phyloP scores from a whole-genome alignment of 2,329 filamentous ascomycete genomes.

The Diaporthe helianthi region DNA sequence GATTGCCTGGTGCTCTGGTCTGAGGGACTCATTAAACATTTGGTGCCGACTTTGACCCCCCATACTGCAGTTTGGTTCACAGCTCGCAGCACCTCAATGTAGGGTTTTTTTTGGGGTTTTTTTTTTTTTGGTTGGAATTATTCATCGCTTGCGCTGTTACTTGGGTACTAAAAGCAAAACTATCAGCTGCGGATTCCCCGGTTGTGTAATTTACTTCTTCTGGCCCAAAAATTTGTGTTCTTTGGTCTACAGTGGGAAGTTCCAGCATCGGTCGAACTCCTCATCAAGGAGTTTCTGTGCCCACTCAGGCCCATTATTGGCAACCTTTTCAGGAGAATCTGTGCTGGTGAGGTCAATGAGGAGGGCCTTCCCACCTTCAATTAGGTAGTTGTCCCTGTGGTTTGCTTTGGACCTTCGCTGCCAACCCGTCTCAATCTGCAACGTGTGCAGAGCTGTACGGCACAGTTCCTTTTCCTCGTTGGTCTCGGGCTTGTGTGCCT shows the following conservation, averaged over 20 bases:
- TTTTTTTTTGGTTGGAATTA: too few relatives aligned
- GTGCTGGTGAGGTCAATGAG: conserved; percentile 24
- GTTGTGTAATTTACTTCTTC: background rate
- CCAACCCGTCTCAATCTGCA: conserved; percentile 28
- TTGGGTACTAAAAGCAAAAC: background rate
- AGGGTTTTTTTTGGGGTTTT: too few relatives aligned
- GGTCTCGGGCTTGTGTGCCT: conserved; percentile 5
- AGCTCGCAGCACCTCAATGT: too few relatives aligned
- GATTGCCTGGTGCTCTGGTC: background rate
- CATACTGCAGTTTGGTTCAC: background rate
- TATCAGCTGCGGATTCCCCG: background rate
- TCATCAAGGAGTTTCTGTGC: background rate
- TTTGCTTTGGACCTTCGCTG: conserved; percentile 19
- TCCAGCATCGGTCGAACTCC: conserved; percentile 22
- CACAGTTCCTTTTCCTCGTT: conserved; percentile 24
- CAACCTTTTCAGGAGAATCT: conserved; percentile 1
- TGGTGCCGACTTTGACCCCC: background rate
- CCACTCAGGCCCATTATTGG: background rate
- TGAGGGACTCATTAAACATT: background rate
- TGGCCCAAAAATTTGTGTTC: background rate
- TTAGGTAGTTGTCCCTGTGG: conserved; percentile 23
- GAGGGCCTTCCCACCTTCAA: conserved; percentile 22
- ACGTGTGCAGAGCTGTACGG: conserved; percentile 1
- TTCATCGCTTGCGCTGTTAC: background rate
- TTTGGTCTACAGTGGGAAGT: background rate